phyloP scores from a whole-genome alignment of 1,284 basidiomycete genomes.

The Dichomitus squalens region DNA sequence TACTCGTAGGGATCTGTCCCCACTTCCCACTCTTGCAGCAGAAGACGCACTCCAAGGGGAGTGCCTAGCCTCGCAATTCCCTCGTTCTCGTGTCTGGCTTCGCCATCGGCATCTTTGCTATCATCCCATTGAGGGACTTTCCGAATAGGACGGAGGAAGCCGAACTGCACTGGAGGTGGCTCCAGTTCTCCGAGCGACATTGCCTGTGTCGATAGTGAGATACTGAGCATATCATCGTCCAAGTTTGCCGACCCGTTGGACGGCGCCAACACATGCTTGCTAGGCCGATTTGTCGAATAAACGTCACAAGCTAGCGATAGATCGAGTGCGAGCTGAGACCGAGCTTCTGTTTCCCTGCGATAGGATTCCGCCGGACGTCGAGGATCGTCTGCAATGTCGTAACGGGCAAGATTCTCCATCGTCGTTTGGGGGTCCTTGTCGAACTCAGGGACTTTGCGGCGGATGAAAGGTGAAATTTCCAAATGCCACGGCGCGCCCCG shows the following conservation, averaged over 20 bases:
- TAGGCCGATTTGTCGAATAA: conserved; percentile 46
- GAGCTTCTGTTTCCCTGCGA: conserved; percentile 52
- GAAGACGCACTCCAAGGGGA: conserved; percentile 57
- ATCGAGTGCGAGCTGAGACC: conserved; percentile 65
- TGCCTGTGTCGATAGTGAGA: conserved; percentile 50
- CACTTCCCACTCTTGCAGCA: conserved; percentile 69
- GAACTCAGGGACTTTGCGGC: conserved; percentile 42
- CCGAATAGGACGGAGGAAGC: conserved; percentile 56
- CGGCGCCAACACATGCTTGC: not conserved
- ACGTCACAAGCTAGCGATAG: conserved; percentile 59
- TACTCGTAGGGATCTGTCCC: conserved; percentile 54
- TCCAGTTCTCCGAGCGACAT: conserved; percentile 52
- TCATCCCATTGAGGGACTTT: conserved; percentile 21
- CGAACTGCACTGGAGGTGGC: conserved; percentile 57
- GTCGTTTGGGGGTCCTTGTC: conserved; percentile 37
- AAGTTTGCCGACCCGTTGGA: conserved; percentile 24
- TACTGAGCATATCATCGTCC: conserved; percentile 35
- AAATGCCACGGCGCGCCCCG: conserved; percentile 53
- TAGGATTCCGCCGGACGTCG: conserved; percentile 42
- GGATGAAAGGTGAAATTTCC: conserved; percentile 48
- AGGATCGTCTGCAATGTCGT: conserved; percentile 43
- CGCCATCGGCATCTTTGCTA: conserved; percentile 30
- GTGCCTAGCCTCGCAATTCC: conserved; percentile 14
- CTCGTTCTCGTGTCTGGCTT: conserved; percentile 10
- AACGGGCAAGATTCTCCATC: conserved; percentile 41